phyloP scores from a whole-genome alignment of 78 protist genomes.

The Paratrimastix pyriformis region DNA sequence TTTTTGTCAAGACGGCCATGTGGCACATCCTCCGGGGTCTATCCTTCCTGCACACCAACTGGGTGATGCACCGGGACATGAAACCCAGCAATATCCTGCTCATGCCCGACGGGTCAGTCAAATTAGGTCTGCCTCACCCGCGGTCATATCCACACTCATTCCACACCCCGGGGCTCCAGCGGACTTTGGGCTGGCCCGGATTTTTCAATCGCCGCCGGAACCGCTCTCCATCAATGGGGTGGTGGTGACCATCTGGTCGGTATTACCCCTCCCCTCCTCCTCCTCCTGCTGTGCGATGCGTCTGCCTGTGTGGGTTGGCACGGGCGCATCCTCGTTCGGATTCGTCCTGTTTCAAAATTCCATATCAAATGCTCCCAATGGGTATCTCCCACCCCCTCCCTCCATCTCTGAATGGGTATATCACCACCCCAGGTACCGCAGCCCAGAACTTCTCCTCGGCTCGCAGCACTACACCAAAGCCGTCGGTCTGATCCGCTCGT shows the following conservation, averaged over 20 bases:
- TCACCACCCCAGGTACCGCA: too few species aligned
- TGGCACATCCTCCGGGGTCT: neutral
- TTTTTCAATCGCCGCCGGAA: neutral
- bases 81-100: constrained; percentile 13
- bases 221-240: neutral
- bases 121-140: neutral
- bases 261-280: too few species aligned
- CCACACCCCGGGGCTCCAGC: neutral
- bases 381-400: too few species aligned
- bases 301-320: too few species aligned
- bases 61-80: constrained; percentile 23
- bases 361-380: too few species aligned
- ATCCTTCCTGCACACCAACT: constrained; percentile 14
- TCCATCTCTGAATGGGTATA: too few species aligned
- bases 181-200: constrained; percentile 6
- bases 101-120: neutral
- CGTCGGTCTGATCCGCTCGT: too few species aligned
- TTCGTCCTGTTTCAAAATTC: too few species aligned
- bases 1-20: neutral
- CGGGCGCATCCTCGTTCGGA: too few species aligned
- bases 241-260: neutral
- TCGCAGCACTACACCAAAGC: too few species aligned
- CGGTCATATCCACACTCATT: neutral
- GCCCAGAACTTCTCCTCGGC: too few species aligned
- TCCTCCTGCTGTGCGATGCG: too few species aligned